Conservation (phyloP, 805 yeast species). For the Pichia scutulata region DNA sequence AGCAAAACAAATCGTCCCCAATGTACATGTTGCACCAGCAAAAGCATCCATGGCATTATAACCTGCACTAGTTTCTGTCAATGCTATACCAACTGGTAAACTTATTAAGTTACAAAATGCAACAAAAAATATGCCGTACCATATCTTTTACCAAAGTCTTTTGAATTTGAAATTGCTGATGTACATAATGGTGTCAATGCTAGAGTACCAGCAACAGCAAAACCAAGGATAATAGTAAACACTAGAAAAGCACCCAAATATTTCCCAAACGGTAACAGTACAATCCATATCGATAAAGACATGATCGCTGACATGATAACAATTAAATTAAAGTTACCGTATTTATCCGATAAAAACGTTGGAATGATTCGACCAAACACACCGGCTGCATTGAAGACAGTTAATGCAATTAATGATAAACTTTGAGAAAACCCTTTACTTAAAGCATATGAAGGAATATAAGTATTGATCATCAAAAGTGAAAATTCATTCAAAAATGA, state of each 20-base stretch:
- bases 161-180: slow-evolving; percentile 55
- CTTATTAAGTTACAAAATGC: slow-evolving; percentile 37
- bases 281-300: slow-evolving; percentile 37
- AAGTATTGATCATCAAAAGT: slow-evolving; percentile 43
- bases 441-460: slow-evolving; percentile 50
- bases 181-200: slow-evolving; percentile 63
- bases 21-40: slow-evolving; percentile 25
- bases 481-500: slow-evolving; percentile 45
- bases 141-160: slow-evolving; percentile 61
- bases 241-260: slow-evolving; percentile 36
- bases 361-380: slow-evolving; percentile 41
- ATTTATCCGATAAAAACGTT: slow-evolving; percentile 35
- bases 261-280: slow-evolving; percentile 61
- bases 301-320: slow-evolving; percentile 32
- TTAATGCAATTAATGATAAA: slow-evolving; percentile 34
- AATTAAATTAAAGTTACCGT: slow-evolving; percentile 39
- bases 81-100: slow-evolving; percentile 37
- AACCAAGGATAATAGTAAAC: slow-evolving; percentile 50
- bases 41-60: slow-evolving; percentile 27
- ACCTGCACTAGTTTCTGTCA: slow-evolving; percentile 24
- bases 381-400: slow-evolving; percentile 37
- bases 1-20: slow-evolving; percentile 17
- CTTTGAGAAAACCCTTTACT: slow-evolving; percentile 40
- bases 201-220: slow-evolving; percentile 53
- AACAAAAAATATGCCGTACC: slow-evolving; percentile 57